Conservation (phyloP, 192 early-diverging fungal species). For the Mortierella claussenii region DNA sequence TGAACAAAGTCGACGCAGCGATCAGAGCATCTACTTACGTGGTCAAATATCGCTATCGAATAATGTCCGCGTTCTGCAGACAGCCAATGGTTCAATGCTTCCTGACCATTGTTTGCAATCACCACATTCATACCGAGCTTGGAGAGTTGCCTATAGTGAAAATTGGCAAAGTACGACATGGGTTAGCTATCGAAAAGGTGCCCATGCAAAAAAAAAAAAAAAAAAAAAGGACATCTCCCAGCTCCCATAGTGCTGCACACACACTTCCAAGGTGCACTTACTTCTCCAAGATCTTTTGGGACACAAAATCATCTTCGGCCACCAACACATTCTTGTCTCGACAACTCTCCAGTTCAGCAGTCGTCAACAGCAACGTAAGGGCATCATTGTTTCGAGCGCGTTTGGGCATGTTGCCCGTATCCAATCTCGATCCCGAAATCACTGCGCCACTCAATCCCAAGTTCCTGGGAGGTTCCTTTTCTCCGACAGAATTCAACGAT, state of each 20-base stretch:
- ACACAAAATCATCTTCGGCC: conserved; percentile 50
- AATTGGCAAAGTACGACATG: too few species aligned
- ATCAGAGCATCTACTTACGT: conserved; percentile 44
- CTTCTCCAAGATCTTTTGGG: conserved; percentile 47
- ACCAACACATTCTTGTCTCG: conserved; percentile 46
- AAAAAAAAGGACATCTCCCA: neutral
- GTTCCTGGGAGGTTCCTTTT: conserved; percentile 9
- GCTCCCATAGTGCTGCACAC: too few species aligned
- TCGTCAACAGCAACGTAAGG: conserved; percentile 23
- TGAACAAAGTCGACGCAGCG: too few species aligned
- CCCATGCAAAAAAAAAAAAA: neutral
- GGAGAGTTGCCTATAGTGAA: conserved; percentile 27
- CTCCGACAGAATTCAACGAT: neutral
- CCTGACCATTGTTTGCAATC: conserved; percentile 50
- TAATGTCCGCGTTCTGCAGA: conserved; percentile 32
- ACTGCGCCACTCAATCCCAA: conserved; percentile 6
- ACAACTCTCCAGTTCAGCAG: conserved; percentile 24
- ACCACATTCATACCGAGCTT: conserved; percentile 51
- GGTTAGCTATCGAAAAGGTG: too few species aligned
- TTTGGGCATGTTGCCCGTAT: conserved; percentile 17
- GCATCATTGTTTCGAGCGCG: conserved; percentile 45
- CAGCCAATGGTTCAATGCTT: conserved; percentile 37
- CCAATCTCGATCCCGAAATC: neutral
- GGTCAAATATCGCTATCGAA: conserved; percentile 50
- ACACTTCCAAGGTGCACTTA: conserved; percentile 10